phyloP scores from a whole-genome alignment of 257 asterid genomes.

The Scutellaria galericulata region DNA sequence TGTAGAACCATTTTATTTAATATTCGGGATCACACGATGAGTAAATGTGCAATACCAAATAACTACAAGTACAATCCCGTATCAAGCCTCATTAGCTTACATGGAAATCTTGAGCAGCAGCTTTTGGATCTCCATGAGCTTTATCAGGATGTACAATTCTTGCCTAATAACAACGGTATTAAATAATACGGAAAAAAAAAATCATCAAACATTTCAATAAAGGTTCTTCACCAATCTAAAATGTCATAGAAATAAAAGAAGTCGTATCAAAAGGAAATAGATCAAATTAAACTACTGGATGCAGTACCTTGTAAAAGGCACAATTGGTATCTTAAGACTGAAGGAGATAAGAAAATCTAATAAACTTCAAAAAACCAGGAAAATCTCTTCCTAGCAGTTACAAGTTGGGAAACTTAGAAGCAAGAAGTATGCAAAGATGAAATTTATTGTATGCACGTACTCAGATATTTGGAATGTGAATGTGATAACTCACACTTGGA shows the following conservation, averaged over 20 bases:
- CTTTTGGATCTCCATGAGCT: conserved; percentile 74
- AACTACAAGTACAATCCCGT: neutral
- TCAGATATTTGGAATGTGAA: neutral
- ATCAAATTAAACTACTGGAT: conserved; percentile 11
- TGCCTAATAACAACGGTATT: conserved; percentile 53
- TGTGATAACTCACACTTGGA: neutral
- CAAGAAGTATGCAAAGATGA: conserved; percentile 14
- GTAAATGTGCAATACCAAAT: neutral
- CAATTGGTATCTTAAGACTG: neutral
- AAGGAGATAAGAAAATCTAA: neutral
- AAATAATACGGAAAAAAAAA: conserved; percentile 6
- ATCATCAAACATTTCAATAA: conserved; percentile 16
- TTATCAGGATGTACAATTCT: conserved; percentile 87
- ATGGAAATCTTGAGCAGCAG: conserved; percentile 76
- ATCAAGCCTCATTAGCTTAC: conserved; percentile 44
- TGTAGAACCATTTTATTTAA: neutral
- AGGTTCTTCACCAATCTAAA: conserved; percentile 15
- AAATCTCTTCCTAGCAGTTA: neutral
- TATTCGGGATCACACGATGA: neutral
- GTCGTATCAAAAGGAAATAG: neutral
- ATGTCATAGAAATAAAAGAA: conserved; percentile 9
- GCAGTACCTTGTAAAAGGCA: neutral
- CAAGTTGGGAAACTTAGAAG: neutral
- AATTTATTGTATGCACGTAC: neutral
- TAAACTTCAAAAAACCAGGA: conserved; percentile 14